These are phyloP conservation scores for Bryum argenteum DNA, from an alignment of 225 moss, liverwort and hornwort species.

Conservation along the genomic window DNA sequence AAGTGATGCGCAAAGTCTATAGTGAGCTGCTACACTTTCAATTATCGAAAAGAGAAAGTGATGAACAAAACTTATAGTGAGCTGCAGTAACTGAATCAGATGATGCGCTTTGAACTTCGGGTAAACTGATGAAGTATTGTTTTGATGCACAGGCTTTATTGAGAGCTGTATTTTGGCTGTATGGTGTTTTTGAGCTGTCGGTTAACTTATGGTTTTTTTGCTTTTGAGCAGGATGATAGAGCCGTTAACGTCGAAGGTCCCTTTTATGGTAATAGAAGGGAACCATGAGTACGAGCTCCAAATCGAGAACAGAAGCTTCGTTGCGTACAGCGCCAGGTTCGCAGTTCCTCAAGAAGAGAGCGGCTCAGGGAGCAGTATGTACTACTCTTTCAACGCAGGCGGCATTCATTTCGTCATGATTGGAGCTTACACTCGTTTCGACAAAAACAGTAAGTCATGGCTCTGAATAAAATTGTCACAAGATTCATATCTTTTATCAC, in stretches of 20 bases:
- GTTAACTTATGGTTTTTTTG: neutral
- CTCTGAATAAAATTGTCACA: neutral
- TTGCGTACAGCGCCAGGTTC: constrained; percentile 67
- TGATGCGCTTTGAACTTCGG: no score
- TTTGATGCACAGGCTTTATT: no score
- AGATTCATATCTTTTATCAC: no score
- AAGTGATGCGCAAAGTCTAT: no score
- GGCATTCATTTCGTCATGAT: constrained; percentile 87
- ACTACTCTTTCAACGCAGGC: constrained; percentile 86
- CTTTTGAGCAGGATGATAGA: constrained; percentile 66
- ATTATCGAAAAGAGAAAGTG: no score
- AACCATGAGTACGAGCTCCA: constrained; percentile 81
- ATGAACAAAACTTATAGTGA: no score
- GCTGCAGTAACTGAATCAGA: no score
- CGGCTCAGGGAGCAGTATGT: constrained; percentile 65
- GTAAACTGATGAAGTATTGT: no score
- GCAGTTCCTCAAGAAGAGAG: constrained; percentile 71
- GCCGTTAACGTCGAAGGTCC: constrained; percentile 74
- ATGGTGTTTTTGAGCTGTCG: neutral
- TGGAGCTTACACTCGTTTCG: constrained; percentile 67
- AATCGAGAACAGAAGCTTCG: constrained; percentile 52
- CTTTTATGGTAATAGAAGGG: constrained; percentile 85
- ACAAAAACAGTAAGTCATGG: constrained; percentile 40
- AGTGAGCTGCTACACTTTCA: neutral
- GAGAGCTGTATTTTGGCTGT: no score